Evolutionary conservation across 2,329 filamentous ascomycete species (phyloP).

Genomic region (Colletotrichum navitas): DNA sequence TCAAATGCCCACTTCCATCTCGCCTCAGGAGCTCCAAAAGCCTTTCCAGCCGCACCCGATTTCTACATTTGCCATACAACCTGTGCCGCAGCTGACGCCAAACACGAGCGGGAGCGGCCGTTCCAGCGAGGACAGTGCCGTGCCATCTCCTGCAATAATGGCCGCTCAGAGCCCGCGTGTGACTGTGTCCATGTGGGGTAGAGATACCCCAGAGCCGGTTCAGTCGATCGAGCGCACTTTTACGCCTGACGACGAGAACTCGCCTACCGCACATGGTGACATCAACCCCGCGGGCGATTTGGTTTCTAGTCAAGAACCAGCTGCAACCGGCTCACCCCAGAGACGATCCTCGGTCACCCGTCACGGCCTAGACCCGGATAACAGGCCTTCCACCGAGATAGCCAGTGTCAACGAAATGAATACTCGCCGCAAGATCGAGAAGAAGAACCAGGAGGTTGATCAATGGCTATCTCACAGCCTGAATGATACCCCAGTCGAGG

Average conservation of each 20-base stretch:
- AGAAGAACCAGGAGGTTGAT: conserved; percentile 64
- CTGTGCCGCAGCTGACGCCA: conserved; percentile 60
- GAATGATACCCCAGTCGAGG: conserved; percentile 13
- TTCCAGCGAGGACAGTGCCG: conserved; percentile 64
- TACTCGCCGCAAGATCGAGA: conserved; percentile 55
- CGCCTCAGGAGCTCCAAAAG: conserved; percentile 58
- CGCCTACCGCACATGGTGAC: conserved; percentile 51
- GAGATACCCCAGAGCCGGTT: conserved; percentile 51
- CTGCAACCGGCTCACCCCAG: conserved; percentile 43
- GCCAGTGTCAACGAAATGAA: conserved; percentile 64
- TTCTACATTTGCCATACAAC: conserved; percentile 48
- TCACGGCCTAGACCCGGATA: conserved; percentile 61
- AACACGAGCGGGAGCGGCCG: conserved; percentile 62
- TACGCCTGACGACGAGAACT: conserved; percentile 50
- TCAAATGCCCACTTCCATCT: conserved; percentile 53
- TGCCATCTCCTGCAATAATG: conserved; percentile 56
- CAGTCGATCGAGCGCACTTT: conserved; percentile 58
- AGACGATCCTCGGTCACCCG: conserved; percentile 55
- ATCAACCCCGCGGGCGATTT: conserved; percentile 57
- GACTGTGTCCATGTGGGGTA: conserved; percentile 68
- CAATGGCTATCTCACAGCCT: conserved; percentile 61
- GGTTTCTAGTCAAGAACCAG: conserved; percentile 47
- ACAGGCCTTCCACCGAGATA: conserved; percentile 58
- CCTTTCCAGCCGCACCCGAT: conserved; percentile 53
- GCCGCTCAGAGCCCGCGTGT: conserved; percentile 65